phyloP scores from a whole-genome alignment of 176 grass and related monocot genomes.

The Aechmea fasciata region DNA sequence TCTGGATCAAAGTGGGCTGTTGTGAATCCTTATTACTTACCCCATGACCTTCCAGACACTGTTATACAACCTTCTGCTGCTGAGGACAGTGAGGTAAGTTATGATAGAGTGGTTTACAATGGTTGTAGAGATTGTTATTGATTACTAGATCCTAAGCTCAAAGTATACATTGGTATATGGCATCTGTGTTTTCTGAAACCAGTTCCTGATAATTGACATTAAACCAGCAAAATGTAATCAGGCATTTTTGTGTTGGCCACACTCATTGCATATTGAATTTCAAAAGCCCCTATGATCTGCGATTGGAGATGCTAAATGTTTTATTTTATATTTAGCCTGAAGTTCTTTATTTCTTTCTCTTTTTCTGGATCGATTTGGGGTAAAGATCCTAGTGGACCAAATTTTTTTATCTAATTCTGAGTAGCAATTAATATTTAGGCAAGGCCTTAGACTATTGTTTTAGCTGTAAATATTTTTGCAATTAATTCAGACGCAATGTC shows the following conservation, averaged over 20 bases:
- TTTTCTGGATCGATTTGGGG: no score
- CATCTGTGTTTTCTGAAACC: not conserved
- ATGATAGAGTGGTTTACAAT: constrained; percentile 1
- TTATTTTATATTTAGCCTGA: no score
- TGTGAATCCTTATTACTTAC: constrained; percentile 32
- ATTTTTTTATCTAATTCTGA: no score
- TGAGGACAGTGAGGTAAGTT: constrained; percentile 40
- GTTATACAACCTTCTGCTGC: constrained; percentile 26
- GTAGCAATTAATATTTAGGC: no score
- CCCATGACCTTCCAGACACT: constrained; percentile 19
- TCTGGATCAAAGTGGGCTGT: constrained; percentile 39
- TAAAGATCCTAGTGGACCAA: no score
- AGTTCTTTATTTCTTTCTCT: no score
- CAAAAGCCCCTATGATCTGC: not conserved
- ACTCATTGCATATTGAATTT: not conserved
- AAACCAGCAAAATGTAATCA: not conserved
- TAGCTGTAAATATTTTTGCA: no score
- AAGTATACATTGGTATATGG: not conserved
- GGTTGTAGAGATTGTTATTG: no score
- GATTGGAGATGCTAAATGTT: no score
- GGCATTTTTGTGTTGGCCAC: not conserved
- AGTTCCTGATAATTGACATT: not conserved
- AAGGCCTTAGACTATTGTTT: no score
- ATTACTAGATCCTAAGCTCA: not conserved
- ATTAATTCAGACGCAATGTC: no score